These are phyloP conservation scores for Epichloe uncinata DNA, from an alignment of 2,329 filamentous ascomycete genomes.

Conservation along the genomic window DNA sequence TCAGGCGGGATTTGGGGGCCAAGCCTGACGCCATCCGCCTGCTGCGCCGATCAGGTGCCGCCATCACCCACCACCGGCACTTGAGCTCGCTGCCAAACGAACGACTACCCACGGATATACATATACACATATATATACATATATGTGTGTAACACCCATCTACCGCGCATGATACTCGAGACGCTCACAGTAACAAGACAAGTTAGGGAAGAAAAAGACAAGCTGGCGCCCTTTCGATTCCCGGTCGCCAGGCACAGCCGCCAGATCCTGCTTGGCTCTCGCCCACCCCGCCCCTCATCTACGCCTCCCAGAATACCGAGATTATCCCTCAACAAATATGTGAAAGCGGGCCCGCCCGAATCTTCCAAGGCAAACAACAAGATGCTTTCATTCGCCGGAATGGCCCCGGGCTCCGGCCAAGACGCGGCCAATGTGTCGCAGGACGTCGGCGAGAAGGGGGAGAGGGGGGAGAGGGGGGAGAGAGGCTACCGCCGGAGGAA, in stretches of 20 bases:
- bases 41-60: neutral
- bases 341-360: constrained; percentile 19
- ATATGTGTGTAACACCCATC: no score
- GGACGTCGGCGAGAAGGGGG: constrained; percentile 12
- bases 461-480: constrained; percentile 3
- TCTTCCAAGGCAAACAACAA: constrained; percentile 13
- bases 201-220: neutral
- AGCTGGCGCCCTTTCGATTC: constrained; percentile 32
- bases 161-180: no score
- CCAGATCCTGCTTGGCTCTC: constrained; percentile 29
- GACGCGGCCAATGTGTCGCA: constrained; percentile 13
- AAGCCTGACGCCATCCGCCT: neutral
- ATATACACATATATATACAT: no score
- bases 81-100: no score
- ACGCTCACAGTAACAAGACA: no score
- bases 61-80: neutral
- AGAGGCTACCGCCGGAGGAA: constrained; percentile 62
- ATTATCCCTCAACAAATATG: constrained; percentile 18
- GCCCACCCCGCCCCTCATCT: neutral
- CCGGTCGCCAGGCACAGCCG: constrained; percentile 27
- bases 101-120: no score
- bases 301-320: neutral
- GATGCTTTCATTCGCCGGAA: constrained; percentile 15
- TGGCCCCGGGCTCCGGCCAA: constrained; percentile 16
- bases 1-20: no score